Evolutionary conservation across 495 filamentous ascomycete species (phyloP).

Genomic region (Annulohypoxylon bovei): DNA sequence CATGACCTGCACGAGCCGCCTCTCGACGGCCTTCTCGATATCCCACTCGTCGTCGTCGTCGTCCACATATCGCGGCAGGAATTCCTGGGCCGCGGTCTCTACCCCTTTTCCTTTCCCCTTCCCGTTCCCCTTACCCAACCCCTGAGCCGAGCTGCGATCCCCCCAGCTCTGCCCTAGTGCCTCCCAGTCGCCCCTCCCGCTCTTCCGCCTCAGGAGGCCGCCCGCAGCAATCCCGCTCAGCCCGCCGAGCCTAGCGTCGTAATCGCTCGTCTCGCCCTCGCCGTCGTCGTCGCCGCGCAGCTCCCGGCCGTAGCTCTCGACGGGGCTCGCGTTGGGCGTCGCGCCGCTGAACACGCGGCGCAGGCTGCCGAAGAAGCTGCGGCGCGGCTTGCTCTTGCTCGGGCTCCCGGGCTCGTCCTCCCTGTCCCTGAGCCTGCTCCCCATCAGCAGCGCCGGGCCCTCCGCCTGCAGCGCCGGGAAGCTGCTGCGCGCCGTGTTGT

Average conservation of each 20-base stretch:
- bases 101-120: slow-evolving; percentile 18
- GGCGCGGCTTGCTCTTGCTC: slow-evolving; percentile 55
- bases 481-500: slow-evolving; percentile 71
- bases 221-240: slow-evolving; percentile 46
- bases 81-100: slow-evolving; percentile 15
- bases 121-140: slow-evolving; percentile 26
- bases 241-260: slow-evolving; percentile 43
- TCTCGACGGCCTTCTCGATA: slow-evolving; percentile 82
- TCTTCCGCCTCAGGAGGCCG: slow-evolving; percentile 51
- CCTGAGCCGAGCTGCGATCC: not conserved
- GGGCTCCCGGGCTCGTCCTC: slow-evolving; percentile 55
- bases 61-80: slow-evolving; percentile 1
- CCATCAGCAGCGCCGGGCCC: slow-evolving; percentile 68
- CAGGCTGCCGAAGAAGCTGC: slow-evolving; percentile 62
- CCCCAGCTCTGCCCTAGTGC: slow-evolving; percentile 6
- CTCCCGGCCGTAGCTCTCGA: slow-evolving; percentile 21
- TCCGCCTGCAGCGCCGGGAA: slow-evolving; percentile 72
- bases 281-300: slow-evolving; percentile 24
- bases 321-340: slow-evolving; percentile 38
- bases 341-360: slow-evolving; percentile 53
- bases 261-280: slow-evolving; percentile 39
- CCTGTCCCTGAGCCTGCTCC: slow-evolving; percentile 28
- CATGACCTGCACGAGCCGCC: slow-evolving; percentile 86
- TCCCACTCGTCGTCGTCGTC: slow-evolving; percentile 84
- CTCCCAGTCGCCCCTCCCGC: slow-evolving; percentile 57